Conservation (phyloP, 345 rosid species). For the Noccaea caerulescens region DNA sequence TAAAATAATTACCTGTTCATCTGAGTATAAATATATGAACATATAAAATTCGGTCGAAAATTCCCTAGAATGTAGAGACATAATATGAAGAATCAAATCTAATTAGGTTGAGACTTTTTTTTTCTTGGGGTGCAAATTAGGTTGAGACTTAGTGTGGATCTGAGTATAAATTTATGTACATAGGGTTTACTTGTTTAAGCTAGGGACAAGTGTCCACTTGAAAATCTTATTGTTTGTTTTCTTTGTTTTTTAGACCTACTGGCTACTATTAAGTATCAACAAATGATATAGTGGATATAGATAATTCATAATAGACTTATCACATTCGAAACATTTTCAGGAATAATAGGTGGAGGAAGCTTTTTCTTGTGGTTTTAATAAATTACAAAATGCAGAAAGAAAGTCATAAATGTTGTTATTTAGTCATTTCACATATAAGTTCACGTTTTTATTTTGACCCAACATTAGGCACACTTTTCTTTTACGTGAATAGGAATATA, state of each 20-base stretch:
- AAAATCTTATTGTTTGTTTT: slow-evolving; percentile 16
- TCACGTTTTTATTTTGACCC: slow-evolving; percentile 3
- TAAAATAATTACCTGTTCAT: neutral
- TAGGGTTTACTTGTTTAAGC: neutral
- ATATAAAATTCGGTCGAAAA: neutral
- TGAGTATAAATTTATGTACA: too few species aligned
- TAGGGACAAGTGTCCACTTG: slow-evolving; percentile 11
- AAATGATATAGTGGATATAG: neutral
- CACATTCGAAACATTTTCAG: too few species aligned
- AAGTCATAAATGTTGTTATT: neutral
- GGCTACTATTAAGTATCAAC: neutral
- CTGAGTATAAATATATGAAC: neutral
- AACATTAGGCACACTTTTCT: neutral
- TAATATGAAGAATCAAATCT: neutral
- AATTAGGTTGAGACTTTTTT: neutral
- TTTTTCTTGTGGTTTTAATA: too few species aligned
- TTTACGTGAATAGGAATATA: neutral
- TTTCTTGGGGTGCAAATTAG: neutral
- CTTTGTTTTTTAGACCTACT: slow-evolving; percentile 13
- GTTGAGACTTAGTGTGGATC: too few species aligned
- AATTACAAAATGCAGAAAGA: neutral
- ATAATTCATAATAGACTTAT: neutral
- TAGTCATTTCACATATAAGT: neutral
- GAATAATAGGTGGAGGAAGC: too few species aligned
- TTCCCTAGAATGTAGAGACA: neutral